A percentile compares a stretch with the other conserved stretches of the same genome.
Evolutionary conservation across 352 stramenopile genomes (phyloP).

Genomic region (Pythium periplocum): DNA sequence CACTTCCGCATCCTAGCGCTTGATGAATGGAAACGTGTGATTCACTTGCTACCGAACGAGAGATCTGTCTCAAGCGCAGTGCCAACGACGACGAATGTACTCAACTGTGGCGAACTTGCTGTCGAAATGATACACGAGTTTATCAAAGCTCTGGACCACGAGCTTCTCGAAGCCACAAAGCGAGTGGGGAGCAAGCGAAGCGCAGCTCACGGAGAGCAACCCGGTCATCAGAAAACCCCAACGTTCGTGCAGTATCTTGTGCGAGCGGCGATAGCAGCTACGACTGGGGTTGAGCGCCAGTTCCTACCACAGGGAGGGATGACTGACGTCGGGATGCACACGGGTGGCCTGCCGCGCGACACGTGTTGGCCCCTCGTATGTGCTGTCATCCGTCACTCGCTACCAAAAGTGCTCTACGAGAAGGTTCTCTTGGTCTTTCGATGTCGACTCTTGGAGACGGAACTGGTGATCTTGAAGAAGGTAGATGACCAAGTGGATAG

Average conservation of each 20-base stretch:
- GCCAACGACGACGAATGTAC: not conserved
- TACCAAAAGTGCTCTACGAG: conserved; percentile 26
- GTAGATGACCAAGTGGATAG: no score
- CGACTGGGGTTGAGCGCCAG: no score
- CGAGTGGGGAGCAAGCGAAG: conserved; percentile 6
- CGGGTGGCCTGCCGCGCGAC: conserved; percentile 23
- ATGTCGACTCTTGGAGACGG: conserved; percentile 1
- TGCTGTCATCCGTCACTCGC: conserved; percentile 19
- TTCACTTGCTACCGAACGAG: conserved; percentile 25
- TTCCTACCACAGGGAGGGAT: conserved; percentile 19
- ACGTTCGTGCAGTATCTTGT: conserved; percentile 34
- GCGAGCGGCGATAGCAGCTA: conserved; percentile 1
- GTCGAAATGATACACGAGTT: conserved; percentile 10
- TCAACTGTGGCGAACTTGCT: conserved; percentile 21
- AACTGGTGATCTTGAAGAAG: not conserved
- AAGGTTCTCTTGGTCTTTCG: conserved; percentile 30
- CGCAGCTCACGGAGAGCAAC: not conserved
- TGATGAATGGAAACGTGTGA: conserved; percentile 27
- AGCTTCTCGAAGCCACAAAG: conserved; percentile 22
- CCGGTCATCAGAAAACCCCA: conserved; percentile 38
- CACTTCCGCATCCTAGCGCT: conserved; percentile 2
- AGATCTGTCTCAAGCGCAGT: not conserved
- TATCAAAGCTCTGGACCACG: not conserved
- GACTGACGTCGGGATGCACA: conserved; percentile 44
- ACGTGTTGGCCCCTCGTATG: conserved; percentile 48